Conservation (phyloP, 345 rosid genomes). For the Citrus unshiu region DNA sequence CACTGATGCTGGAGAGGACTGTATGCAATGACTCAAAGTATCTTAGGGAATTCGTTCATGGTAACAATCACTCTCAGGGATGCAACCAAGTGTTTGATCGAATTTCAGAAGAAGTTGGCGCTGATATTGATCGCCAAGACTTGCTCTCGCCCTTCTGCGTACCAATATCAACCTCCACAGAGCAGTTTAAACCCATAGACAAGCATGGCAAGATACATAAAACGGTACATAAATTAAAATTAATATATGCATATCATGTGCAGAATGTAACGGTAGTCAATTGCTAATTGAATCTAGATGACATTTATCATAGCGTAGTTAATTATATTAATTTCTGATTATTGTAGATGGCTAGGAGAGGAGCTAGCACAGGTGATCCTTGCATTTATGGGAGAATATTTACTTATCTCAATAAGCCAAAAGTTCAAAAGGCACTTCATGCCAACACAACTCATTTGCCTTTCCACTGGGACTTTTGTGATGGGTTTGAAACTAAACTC, state of each 20-base stretch:
- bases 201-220: slow-evolving; percentile 23
- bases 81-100: slow-evolving; percentile 28
- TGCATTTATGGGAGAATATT: slow-evolving; percentile 24
- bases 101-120: slow-evolving; percentile 12
- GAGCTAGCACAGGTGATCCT: slow-evolving; percentile 17
- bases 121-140: slow-evolving; percentile 10
- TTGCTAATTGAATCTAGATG: background rate
- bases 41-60: slow-evolving; percentile 10
- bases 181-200: slow-evolving; percentile 22
- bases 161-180: background rate
- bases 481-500: slow-evolving; percentile 18
- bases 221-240: background rate
- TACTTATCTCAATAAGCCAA: slow-evolving; percentile 28
- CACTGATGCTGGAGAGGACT: slow-evolving; percentile 19
- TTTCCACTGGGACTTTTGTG: slow-evolving; percentile 25
- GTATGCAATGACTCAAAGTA: slow-evolving; percentile 31
- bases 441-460: slow-evolving; percentile 43
- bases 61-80: slow-evolving; percentile 9
- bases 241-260: background rate
- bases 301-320: background rate
- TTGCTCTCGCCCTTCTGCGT: slow-evolving; percentile 28
- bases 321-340: background rate
- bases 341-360: slow-evolving; percentile 20
- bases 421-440: slow-evolving; percentile 39
- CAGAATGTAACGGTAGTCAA: background rate